These are phyloP conservation scores for Maudiozyma pseudohumilis DNA, from an alignment of 805 yeast species.

Conservation along the genomic window DNA sequence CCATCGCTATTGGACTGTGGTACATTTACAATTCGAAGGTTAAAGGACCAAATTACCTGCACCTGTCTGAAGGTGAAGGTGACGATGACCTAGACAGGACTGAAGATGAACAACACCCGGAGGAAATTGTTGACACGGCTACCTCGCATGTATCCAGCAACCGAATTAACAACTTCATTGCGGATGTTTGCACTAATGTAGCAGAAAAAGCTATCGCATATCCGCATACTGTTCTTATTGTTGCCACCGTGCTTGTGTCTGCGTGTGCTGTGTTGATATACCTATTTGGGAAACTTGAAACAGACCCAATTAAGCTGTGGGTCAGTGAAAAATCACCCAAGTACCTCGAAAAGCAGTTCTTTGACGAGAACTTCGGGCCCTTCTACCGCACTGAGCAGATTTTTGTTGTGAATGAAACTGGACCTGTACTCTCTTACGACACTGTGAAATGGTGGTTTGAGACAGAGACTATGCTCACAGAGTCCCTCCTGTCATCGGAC, in stretches of 20 bases:
- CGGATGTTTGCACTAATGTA: conserved; percentile 14
- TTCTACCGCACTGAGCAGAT: conserved; percentile 84
- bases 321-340: conserved; percentile 72
- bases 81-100: neutral
- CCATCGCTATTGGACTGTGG: conserved; percentile 11
- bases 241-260: conserved; percentile 4
- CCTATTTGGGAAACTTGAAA: conserved; percentile 51
- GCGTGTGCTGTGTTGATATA: conserved; percentile 31
- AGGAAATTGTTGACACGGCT: neutral
- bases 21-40: neutral
- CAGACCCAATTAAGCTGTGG: conserved; percentile 80
- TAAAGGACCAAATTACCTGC: too few species aligned
- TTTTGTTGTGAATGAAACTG: conserved; percentile 59
- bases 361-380: conserved; percentile 79
- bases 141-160: neutral
- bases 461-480: conserved; percentile 50
- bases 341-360: conserved; percentile 53
- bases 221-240: neutral
- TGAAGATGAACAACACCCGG: neutral
- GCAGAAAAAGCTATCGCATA: neutral
- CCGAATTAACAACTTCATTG: neutral
- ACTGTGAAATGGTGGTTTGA: conserved; percentile 81
- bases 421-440: conserved; percentile 56
- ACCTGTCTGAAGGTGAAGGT: neutral
- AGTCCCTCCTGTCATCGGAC: conserved; percentile 23